phyloP scores from a whole-genome alignment of 2,329 filamentous ascomycete species.

The Phoma sp. region DNA sequence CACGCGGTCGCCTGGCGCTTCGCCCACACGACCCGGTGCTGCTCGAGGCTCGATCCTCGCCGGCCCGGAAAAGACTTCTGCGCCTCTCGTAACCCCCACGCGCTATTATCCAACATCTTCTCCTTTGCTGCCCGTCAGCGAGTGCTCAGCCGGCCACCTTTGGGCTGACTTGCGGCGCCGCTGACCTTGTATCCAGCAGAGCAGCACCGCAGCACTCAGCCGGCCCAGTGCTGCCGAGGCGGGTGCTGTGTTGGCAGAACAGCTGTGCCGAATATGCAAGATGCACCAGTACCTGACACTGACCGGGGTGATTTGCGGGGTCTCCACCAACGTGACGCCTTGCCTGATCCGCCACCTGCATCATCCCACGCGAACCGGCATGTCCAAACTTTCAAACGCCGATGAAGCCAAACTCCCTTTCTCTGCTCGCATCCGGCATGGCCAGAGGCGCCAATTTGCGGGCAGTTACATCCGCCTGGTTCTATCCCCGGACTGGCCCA shows the following conservation, averaged over 20 bases:
- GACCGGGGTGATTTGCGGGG: slow-evolving; percentile 43
- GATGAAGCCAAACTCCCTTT: slow-evolving; percentile 27
- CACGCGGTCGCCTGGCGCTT: slow-evolving; percentile 4
- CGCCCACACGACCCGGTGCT: slow-evolving; percentile 19
- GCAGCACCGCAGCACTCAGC: too few species aligned
- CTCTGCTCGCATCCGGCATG: slow-evolving; percentile 12
- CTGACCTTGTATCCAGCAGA: slow-evolving; percentile 10
- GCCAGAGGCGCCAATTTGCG: slow-evolving; percentile 20
- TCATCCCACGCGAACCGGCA: slow-evolving; percentile 43
- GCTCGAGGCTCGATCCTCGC: slow-evolving; percentile 18
- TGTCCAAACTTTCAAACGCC: slow-evolving; percentile 43
- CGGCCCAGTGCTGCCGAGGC: slow-evolving; percentile 26
- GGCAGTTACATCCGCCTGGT: slow-evolving; percentile 27
- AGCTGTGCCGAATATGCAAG: slow-evolving; percentile 25
- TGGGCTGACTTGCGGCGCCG: background rate
- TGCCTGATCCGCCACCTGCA: slow-evolving; percentile 35
- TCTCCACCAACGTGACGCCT: too few species aligned
- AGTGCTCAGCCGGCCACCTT: background rate
- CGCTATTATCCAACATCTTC: slow-evolving; percentile 45
- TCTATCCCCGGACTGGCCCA: slow-evolving; percentile 20
- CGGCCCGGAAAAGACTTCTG: slow-evolving; percentile 19
- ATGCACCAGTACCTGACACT: slow-evolving; percentile 41
- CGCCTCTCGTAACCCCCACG: slow-evolving; percentile 43
- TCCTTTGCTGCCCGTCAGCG: slow-evolving; percentile 7
- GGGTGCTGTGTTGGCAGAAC: slow-evolving; percentile 15